Conservation (phyloP, 352 stramenopile genomes). For the Pythium myriotylum region DNA sequence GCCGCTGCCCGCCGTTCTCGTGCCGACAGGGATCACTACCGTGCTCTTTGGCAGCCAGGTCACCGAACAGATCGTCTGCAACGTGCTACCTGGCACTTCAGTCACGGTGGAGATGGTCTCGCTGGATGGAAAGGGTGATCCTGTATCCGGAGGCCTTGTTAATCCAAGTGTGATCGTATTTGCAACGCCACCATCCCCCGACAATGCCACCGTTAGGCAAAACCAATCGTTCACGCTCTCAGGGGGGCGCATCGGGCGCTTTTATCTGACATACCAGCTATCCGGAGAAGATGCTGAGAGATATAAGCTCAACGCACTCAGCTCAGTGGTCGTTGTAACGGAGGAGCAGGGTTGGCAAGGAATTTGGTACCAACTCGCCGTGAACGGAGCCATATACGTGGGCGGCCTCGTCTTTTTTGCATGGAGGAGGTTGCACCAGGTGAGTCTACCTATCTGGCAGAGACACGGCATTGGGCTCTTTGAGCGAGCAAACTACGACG, state of each 20-base stretch:
- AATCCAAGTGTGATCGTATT: conserved; percentile 45
- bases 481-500: conserved; percentile 75
- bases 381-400: conserved; percentile 67
- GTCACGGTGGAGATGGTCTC: conserved; percentile 52
- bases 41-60: conserved; percentile 41
- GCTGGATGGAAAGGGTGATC: conserved; percentile 36
- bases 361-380: conserved; percentile 62
- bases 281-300: conserved; percentile 30
- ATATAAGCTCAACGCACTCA: conserved; percentile 52
- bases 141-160: conserved; percentile 25
- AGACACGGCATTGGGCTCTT: conserved; percentile 62
- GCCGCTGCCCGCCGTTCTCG: conserved; percentile 32
- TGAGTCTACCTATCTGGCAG: conserved; percentile 70
- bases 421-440: conserved; percentile 52
- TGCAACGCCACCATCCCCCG: conserved; percentile 21
- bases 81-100: conserved; percentile 38
- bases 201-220: conserved; percentile 30
- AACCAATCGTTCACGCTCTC: conserved; percentile 48
- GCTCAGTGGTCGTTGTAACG: conserved; percentile 58
- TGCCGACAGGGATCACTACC: conserved; percentile 55
- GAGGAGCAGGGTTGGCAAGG: conserved; percentile 62
- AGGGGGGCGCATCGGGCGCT: conserved; percentile 41
- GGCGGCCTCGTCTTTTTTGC: conserved; percentile 60
- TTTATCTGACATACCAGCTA: conserved; percentile 63
- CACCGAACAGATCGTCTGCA: conserved; percentile 48